Conservation (phyloP, 352 stramenopile species). For the Phytophthora sojae region DNA sequence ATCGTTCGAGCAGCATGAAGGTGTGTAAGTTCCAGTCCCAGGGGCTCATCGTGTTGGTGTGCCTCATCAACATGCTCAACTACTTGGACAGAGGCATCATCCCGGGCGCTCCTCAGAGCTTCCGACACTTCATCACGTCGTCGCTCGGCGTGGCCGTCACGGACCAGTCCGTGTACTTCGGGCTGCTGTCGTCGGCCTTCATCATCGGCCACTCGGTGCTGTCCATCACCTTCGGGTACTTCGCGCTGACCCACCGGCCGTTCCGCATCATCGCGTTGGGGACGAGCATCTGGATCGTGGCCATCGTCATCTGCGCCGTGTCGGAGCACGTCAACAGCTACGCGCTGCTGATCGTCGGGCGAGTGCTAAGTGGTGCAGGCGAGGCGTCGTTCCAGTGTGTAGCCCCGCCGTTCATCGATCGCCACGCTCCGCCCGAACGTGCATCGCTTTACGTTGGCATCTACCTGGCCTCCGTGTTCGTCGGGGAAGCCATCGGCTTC, state of each 20-base stretch:
- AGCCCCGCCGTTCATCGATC: conserved; percentile 88
- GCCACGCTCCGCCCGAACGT: conserved; percentile 56
- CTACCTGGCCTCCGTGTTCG: conserved; percentile 86
- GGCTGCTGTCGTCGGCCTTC: conserved; percentile 80
- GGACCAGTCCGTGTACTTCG: conserved; percentile 57
- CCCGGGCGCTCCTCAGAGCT: conserved; percentile 72
- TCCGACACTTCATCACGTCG: conserved; percentile 76
- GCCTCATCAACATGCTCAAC: conserved; percentile 91
- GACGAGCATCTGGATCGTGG: conserved; percentile 76
- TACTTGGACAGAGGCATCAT: conserved; percentile 96
- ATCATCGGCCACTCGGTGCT: conserved; percentile 86
- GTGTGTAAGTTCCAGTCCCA: conserved; percentile 20
- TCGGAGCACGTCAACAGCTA: conserved; percentile 68
- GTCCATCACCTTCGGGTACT: conserved; percentile 76
- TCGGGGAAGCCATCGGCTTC: conserved; percentile 81
- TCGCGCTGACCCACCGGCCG: conserved; percentile 72
- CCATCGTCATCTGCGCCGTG: conserved; percentile 69
- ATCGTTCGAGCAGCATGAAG: conserved; percentile 5
- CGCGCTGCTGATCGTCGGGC: conserved; percentile 68
- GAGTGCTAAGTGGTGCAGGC: conserved; percentile 77
- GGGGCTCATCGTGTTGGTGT: conserved; percentile 73
- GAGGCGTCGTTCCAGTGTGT: conserved; percentile 89
- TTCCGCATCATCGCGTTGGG: conserved; percentile 83
- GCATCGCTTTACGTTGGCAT: conserved; percentile 84
- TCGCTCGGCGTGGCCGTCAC: conserved; percentile 41